Evolutionary conservation across 768 basidiomycete genomes (phyloP).

Genomic region (Macrolepiota albuminosa): DNA sequence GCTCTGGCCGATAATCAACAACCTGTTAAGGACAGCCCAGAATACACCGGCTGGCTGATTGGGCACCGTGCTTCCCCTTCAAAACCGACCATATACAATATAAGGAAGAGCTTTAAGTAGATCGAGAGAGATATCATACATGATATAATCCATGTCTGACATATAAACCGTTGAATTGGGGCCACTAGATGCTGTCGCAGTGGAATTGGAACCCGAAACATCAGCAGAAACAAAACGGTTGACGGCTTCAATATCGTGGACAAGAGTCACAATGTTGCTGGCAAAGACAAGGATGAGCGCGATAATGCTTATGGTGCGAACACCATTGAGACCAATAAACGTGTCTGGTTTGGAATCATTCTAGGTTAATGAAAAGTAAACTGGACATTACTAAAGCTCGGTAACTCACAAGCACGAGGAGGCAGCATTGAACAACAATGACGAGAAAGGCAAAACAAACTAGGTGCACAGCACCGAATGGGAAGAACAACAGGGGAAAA

Average conservation of each 20-base stretch:
- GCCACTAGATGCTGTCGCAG: background rate
- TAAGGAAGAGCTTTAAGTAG: background rate
- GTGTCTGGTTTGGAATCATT: slow-evolving; percentile 29
- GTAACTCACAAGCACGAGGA: slow-evolving; percentile 20
- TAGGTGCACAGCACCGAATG: slow-evolving; percentile 19
- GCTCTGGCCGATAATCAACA: slow-evolving; percentile 84
- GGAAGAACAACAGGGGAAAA: slow-evolving; percentile 11
- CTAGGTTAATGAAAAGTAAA: background rate
- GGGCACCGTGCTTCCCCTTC: slow-evolving; percentile 75
- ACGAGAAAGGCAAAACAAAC: slow-evolving; percentile 10
- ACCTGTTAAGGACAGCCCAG: slow-evolving; percentile 85
- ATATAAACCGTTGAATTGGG: slow-evolving; percentile 23
- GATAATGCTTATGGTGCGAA: slow-evolving; percentile 77
- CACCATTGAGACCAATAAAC: slow-evolving; percentile 75
- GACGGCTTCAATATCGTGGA: slow-evolving; percentile 70
- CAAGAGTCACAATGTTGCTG: slow-evolving; percentile 71
- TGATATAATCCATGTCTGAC: slow-evolving; percentile 71
- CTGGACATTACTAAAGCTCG: background rate
- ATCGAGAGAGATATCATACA: slow-evolving; percentile 36
- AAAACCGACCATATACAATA: slow-evolving; percentile 3
- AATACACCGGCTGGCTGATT: slow-evolving; percentile 89
- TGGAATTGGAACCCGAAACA: slow-evolving; percentile 24
- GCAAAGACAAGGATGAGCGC: slow-evolving; percentile 75
- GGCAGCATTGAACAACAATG: slow-evolving; percentile 14
- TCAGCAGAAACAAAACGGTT: slow-evolving; percentile 52